Conservation (phyloP, 352 stramenopile species). For the Plasmopara muralis region DNA sequence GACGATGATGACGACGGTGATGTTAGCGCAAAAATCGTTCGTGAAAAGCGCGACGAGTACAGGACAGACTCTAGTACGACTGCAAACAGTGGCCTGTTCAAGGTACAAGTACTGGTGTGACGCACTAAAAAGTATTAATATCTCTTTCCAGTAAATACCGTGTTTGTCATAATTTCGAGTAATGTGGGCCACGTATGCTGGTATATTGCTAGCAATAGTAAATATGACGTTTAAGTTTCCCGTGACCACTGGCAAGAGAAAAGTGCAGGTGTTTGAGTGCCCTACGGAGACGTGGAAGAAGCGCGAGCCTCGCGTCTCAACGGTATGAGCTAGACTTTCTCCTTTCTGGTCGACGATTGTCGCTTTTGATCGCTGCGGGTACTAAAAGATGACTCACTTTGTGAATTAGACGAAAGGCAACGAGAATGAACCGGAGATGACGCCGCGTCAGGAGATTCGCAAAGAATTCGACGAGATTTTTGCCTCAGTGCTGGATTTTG, state of each 20-base stretch:
- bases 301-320: slow-evolving; percentile 22
- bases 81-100: slow-evolving; percentile 40
- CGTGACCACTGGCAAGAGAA: slow-evolving; percentile 63
- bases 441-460: slow-evolving; percentile 56
- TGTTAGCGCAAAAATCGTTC: neutral
- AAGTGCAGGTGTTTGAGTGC: slow-evolving; percentile 72
- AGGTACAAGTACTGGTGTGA: slow-evolving; percentile 62
- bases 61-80: slow-evolving; percentile 4
- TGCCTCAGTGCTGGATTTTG: slow-evolving; percentile 65
- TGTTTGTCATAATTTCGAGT: slow-evolving; percentile 4
- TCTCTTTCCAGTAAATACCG: no score
- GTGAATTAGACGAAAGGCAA: slow-evolving; percentile 14
- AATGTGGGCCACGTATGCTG: slow-evolving; percentile 7
- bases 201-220: slow-evolving; percentile 7
- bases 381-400: no score
- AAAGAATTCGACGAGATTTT: slow-evolving; percentile 76
- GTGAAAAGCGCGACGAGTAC: slow-evolving; percentile 8
- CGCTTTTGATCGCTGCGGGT: neutral
- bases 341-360: no score
- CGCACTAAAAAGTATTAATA: no score
- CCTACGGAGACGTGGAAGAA: slow-evolving; percentile 68
- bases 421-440: slow-evolving; percentile 35
- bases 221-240: slow-evolving; percentile 60
- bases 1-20: slow-evolving; percentile 22
- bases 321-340: slow-evolving; percentile 16